Evolutionary conservation across 345 rosid genomes (phyloP), one percentile per base, ranked within the genome.

Genomic region (Murraya paniculata): DNA sequence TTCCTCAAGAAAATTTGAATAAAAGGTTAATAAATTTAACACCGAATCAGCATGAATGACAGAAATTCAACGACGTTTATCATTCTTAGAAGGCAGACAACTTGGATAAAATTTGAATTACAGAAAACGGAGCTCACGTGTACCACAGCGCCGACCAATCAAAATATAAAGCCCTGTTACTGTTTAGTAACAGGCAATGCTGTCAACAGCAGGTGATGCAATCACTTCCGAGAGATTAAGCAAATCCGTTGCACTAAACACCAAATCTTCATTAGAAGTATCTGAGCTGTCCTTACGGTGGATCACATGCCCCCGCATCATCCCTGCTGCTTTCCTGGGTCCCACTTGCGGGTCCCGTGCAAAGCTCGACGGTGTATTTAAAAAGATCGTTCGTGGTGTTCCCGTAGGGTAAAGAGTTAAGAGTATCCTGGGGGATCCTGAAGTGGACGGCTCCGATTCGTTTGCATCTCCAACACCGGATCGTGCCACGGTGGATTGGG

Each of bases 291-390:
- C 53, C 60, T 65, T 45, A 74, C 81, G 78, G 76, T 83, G 61
- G 50, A 55, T 83, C 84, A 85, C 84, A 80, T 83, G 84, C 80
- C 53, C 60, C 69, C 70, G 75, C 59, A n/a, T 39, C 71, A 65
- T 7, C 71, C 10, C 68, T 56, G 6, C 21, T 36, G 25, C 24
- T 38, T 28, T 48, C 36, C 8, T 6, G 19, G 66, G 73, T 53
- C 73, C 73, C 73, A 56, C 30, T 3, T 11, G 33, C 25, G 27
- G 77, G 56, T 68, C 72, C 78, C 80, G 41, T 31, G 25, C 48
- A 4, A 11, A 4, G n/a, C 9, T 16, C 8, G 74, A 72, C 80
- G 81, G 81, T 84, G 77, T 78, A 64, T 72, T 27, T 28, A 57
- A 22, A 6, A 74, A 10, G 9, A 18, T 45, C 0, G 8, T 1